Conservation (phyloP, 768 basidiomycete genomes). For the Collybia nuda region DNA sequence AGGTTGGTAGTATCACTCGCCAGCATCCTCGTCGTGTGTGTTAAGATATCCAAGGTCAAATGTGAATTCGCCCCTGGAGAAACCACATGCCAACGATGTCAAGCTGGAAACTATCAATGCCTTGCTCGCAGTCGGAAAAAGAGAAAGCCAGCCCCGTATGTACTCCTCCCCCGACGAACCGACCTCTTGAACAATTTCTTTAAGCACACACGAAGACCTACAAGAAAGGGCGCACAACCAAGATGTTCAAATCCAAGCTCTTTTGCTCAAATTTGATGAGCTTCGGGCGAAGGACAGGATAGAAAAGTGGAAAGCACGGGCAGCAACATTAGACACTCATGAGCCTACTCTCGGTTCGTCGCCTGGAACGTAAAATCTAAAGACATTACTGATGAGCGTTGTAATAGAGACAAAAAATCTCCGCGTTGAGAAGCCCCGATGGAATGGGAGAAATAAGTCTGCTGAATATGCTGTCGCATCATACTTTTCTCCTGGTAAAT, state of each 20-base stretch:
- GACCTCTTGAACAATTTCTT: background rate
- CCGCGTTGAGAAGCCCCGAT: background rate
- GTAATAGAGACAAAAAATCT: background rate
- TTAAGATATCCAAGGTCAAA: conserved; percentile 37
- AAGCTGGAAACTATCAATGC: conserved; percentile 44
- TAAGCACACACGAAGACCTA: conserved; percentile 55
- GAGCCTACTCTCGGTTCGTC: conserved; percentile 5
- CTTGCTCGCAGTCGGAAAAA: conserved; percentile 51
- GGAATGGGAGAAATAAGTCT: conserved; percentile 26
- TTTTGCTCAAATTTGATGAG: conserved; percentile 45
- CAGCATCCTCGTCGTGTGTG: background rate
- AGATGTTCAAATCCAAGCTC: conserved; percentile 42
- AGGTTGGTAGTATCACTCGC: conserved; percentile 29
- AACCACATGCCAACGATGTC: conserved; percentile 47
- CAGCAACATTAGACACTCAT: conserved; percentile 13
- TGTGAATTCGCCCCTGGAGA: conserved; percentile 50
- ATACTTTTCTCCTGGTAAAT: conserved; percentile 34
- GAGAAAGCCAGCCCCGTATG: conserved; percentile 57
- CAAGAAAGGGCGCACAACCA: conserved; percentile 43
- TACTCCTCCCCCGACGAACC: background rate
- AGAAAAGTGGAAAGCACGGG: conserved; percentile 38
- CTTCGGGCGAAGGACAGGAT: conserved; percentile 38
- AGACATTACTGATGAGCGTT: background rate
- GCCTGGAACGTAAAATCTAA: conserved; percentile 1
- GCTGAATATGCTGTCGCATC: conserved; percentile 35